These are phyloP conservation scores for Silene uniflora DNA, from an alignment of 148 eudicot genomes.

Conservation along the genomic window DNA sequence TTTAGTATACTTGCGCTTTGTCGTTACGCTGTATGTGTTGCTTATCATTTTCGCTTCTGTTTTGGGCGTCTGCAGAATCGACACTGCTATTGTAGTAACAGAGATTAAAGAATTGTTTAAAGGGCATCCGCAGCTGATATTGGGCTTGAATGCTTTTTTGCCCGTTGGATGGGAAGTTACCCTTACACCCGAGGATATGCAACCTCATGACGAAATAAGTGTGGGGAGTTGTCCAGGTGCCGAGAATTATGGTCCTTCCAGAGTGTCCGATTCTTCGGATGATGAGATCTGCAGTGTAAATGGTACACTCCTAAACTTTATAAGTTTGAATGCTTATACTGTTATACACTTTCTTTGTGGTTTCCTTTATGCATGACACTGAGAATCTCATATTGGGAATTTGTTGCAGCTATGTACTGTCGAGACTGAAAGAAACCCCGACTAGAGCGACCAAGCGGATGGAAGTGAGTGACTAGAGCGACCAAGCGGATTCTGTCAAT, in stretches of 20 bases:
- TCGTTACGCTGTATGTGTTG: not conserved
- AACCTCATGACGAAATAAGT: conserved; percentile 67
- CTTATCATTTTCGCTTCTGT: conserved; percentile 3
- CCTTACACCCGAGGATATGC: conserved; percentile 54
- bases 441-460: conserved; percentile 62
- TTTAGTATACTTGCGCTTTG: not conserved
- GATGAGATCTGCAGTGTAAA: conserved; percentile 48
- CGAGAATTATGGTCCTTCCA: conserved; percentile 22
- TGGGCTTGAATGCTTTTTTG: conserved; percentile 90
- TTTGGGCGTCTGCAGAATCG: conserved; percentile 50
- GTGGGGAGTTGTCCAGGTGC: conserved; percentile 38
- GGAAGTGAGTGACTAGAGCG: too few species aligned
- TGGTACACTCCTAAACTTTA: conserved; percentile 47
- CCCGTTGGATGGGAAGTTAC: conserved; percentile 89
- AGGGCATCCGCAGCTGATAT: conserved; percentile 77
- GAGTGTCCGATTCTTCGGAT: conserved; percentile 39
- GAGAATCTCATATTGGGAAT: conserved; percentile 10
- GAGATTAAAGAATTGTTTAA: conserved; percentile 86
- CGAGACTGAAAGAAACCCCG: conserved; percentile 85
- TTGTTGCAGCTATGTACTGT: conserved; percentile 57
- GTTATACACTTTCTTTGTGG: not conserved
- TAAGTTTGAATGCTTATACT: not conserved
- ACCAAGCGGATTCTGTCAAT: too few species aligned
- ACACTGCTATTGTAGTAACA: conserved; percentile 77
- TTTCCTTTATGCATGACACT: not conserved